phyloP scores from a whole-genome alignment of 2,329 filamentous ascomycete genomes.

The Venturia effusa region DNA sequence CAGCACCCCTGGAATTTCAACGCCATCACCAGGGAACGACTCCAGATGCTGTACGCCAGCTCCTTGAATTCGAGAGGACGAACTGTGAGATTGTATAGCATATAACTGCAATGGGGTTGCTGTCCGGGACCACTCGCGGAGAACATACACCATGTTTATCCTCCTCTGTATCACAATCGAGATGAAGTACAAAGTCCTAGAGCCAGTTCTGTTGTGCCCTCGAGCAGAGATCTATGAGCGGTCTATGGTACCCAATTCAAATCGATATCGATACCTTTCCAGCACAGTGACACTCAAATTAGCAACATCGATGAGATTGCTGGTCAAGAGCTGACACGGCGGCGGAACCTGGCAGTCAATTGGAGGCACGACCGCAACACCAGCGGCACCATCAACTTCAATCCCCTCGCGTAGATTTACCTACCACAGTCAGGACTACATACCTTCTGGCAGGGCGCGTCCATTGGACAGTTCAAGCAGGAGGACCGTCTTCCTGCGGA shows the following conservation, averaged over 20 bases:
- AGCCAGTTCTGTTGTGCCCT: too few relatives aligned
- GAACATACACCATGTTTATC: too few relatives aligned
- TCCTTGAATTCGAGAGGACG: not conserved
- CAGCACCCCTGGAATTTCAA: not conserved
- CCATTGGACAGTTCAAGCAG: too few relatives aligned
- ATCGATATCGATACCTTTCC: not conserved
- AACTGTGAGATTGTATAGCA: not conserved
- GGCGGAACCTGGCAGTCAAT: too few relatives aligned
- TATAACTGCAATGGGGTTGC: not conserved
- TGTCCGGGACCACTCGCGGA: not conserved
- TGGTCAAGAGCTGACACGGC: not conserved
- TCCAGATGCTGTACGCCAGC: not conserved
- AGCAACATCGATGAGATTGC: not conserved
- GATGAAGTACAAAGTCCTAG: too few relatives aligned
- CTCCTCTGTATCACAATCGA: too few relatives aligned
- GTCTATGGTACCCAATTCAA: not conserved
- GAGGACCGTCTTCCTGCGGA: not conserved
- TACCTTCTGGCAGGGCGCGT: not conserved
- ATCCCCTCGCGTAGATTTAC: not conserved
- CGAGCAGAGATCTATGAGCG: not conserved
- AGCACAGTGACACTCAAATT: not conserved
- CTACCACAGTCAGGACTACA: not conserved
- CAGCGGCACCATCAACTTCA: not conserved
- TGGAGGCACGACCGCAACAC: not conserved
- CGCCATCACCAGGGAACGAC: not conserved